These are phyloP conservation scores for Calonectria pseudoturangicola DNA, from an alignment of 2,329 filamentous ascomycete species.

Conservation along the genomic window DNA sequence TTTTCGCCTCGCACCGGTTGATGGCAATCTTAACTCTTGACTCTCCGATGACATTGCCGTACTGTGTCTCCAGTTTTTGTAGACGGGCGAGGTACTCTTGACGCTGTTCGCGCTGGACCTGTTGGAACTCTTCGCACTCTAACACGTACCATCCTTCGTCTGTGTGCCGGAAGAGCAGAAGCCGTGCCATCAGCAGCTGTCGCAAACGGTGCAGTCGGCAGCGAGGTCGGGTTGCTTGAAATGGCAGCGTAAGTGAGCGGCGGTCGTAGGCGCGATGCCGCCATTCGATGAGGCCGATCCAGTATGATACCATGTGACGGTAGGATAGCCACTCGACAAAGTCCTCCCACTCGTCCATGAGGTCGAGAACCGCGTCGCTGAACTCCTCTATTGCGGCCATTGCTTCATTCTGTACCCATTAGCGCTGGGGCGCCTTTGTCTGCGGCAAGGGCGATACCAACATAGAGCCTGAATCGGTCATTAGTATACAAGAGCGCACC, in stretches of 20 bases:
- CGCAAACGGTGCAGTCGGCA: constrained; percentile 2
- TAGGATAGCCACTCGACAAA: constrained; percentile 39
- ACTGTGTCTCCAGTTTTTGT: neutral
- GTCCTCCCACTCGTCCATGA: constrained; percentile 36
- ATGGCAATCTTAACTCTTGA: neutral
- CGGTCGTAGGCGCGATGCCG: constrained; percentile 20
- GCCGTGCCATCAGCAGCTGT: neutral
- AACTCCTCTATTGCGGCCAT: constrained; percentile 1
- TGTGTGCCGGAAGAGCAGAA: neutral
- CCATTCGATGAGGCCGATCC: constrained; percentile 35
- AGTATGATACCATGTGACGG: constrained; percentile 39
- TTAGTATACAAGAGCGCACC: neutral
- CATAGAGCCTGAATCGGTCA: constrained; percentile 2
- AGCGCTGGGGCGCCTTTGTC: neutral
- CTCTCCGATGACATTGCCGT: neutral
- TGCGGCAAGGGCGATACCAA: constrained; percentile 5
- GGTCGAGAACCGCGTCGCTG: constrained; percentile 7
- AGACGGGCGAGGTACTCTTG: constrained; percentile 7
- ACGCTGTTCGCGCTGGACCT: constrained; percentile 31
- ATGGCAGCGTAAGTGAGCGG: neutral
- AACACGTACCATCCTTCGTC: constrained; percentile 34
- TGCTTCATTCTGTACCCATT: constrained; percentile 4
- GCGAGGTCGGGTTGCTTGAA: neutral
- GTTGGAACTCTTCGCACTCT: constrained; percentile 33
- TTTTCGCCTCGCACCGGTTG: neutral